Evolutionary conservation across 192 early-diverging fungal genomes (phyloP), one percentile per base, ranked within the genome.

Genomic region (Coemansia sp.): DNA sequence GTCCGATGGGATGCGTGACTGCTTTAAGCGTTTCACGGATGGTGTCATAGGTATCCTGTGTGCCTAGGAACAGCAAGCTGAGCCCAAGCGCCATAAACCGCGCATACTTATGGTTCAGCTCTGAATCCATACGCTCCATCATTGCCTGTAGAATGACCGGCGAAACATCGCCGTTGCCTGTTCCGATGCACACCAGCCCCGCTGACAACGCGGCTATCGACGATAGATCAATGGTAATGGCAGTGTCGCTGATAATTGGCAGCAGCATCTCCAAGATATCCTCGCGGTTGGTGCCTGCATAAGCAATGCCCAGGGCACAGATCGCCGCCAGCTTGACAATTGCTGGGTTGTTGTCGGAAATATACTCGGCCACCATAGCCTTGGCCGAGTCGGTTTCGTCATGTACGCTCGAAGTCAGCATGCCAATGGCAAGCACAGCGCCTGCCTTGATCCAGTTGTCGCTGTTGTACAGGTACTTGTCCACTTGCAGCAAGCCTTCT

Each of bases 51-150:
- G 84, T 89, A 28, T 93, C 91, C 65, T 96, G 96, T 19, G 90
- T 89, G 65, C 91, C 94, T 40, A 99, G 80, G 66, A 87, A 94
- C 50, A 99, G 67, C 35, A 99, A 70, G 20, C 87, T 88, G 23
- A 99, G 81, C 18, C 94, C 97, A 18, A 99, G 83, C 31, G 90
- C 90, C 92, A 97, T 94, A 68, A 94, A 96, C 30, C 87, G 85
- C 3, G 91, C 88, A 62, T 85, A 95, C 16, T 88, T 83, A 58
- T 94, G 90, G 68, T 90, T 94, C 5, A 95, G 81, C 23, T 94
- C 80, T 13, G 78, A 53, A 18, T 94, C 93, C n/a, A 86, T 83
- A 10, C 92, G 88, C 77, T 97, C 95, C 86, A 94, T 94, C 86
- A 97, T 87, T 5, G 90, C 89, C 72, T 96, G 90, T 35, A 99